phyloP scores from a whole-genome alignment of 345 rosid species.

The Eucalyptus globulus region DNA sequence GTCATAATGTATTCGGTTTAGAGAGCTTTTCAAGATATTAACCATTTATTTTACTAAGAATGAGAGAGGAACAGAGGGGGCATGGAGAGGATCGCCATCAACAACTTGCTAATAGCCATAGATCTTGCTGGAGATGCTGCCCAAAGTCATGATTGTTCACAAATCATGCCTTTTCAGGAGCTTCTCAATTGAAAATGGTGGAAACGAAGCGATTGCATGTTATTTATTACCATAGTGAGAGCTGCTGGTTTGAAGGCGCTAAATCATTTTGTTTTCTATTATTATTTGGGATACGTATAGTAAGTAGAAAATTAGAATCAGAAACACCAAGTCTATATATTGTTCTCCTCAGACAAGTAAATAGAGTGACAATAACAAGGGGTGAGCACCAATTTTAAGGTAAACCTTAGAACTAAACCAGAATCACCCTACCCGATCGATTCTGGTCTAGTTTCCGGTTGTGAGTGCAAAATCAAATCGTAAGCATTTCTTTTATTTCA shows the following conservation, averaged over 20 bases:
- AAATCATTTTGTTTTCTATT: background rate
- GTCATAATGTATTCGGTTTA: fast-evolving
- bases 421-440: background rate
- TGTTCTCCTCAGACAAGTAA: too few relatives aligned
- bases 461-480: background rate
- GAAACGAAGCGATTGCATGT: background rate
- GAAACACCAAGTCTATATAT: background rate
- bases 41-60: too few relatives aligned
- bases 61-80: background rate
- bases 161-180: background rate
- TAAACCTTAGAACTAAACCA: background rate
- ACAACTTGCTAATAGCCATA: background rate
- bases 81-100: too few relatives aligned
- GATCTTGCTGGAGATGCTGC: background rate
- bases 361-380: too few relatives aligned
- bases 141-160: background rate
- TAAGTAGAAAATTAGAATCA: background rate
- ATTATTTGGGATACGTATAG: background rate
- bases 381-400: background rate
- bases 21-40: too few relatives aligned
- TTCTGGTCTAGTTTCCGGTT: fast-evolving
- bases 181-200: background rate
- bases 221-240: background rate
- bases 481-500: too few relatives aligned
- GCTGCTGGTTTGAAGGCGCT: fast-evolving